Base-by-base conservation (phyloP, 257 asterid species). In the Plantago ovata region DNA sequence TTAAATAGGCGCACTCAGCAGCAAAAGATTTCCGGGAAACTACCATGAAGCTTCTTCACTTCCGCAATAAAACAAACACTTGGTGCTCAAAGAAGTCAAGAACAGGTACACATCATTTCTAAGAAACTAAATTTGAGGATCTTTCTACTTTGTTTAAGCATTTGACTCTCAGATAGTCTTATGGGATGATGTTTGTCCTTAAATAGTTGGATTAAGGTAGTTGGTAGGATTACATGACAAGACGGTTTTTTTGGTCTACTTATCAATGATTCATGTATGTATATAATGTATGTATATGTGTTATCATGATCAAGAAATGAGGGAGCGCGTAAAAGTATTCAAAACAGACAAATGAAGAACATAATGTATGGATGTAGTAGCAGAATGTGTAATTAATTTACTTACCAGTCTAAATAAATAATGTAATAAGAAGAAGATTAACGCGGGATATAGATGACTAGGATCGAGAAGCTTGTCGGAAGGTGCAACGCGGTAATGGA, bases 21-120 rank as follows among this genome's bases (percentile, higher is more conserved):
- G 15, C 5, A 43, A 0, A 11, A 3, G 23, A 62, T 4, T 38
- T 22, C 67, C 18, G 56, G 66, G 94, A 80, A 89, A 72, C 74
- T 71, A 49, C 83, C 16, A 52, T 65, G 89, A 86, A 89, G 72
- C 73, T 82, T 84, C 94, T 66, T 41, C n/a, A 20, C 8, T 24
- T 4, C 9, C 41, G 57, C 52, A 63, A 61, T 54, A 47, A 62
- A 79, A 77, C 43, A 61, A 71, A 67, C 70, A 74, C 71, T 20
- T 57, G 53, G 49, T 18, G 48, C 60, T 66, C 67, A 51, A 55
- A 70, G 47, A 68, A 75, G 89, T 82, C 89, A 84, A 81, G 70
- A 58, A 32, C 38, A 49, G 8, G 20, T 38, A 4, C 19, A 19
- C 9, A 48, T 21, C 57, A 51, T 45, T 57, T 3, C 33, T 28